A percentile compares a stretch with the other conserved stretches of the same genome.
These are phyloP conservation scores for Colletotrichum orchidophilum DNA, from an alignment of 2,329 filamentous ascomycete species.

Conservation along the genomic window DNA sequence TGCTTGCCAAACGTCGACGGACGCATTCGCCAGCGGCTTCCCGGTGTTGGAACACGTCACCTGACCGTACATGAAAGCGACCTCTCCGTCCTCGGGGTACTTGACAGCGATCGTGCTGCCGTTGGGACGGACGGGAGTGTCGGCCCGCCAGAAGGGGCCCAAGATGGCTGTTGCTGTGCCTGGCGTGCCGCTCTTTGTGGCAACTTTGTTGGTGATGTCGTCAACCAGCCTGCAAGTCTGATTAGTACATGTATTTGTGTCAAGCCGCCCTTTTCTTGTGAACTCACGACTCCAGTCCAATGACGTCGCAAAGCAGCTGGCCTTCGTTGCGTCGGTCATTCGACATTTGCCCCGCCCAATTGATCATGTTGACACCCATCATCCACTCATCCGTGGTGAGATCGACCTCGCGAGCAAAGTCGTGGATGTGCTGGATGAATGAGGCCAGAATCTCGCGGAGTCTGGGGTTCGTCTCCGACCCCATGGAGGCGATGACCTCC, in stretches of 20 bases:
- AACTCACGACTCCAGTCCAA: slow-evolving; percentile 74
- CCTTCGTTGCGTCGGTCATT: slow-evolving; percentile 76
- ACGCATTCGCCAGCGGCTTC: slow-evolving; percentile 70
- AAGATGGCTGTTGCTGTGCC: slow-evolving; percentile 82
- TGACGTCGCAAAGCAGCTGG: slow-evolving; percentile 76
- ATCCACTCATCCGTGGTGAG: slow-evolving; percentile 86
- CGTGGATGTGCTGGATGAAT: slow-evolving; percentile 79
- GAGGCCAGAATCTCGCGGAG: slow-evolving; percentile 73
- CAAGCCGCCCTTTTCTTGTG: background rate
- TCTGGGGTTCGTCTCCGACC: slow-evolving; percentile 74
- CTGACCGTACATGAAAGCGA: slow-evolving; percentile 72
- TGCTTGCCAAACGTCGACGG: slow-evolving; percentile 83
- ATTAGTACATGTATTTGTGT: rapidly evolving
- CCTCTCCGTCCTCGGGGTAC: slow-evolving; percentile 57
- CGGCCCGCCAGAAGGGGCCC: slow-evolving; percentile 83
- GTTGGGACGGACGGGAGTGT: slow-evolving; percentile 76
- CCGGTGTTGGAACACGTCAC: slow-evolving; percentile 67
- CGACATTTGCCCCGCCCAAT: slow-evolving; percentile 74
- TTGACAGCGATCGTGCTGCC: slow-evolving; percentile 72
- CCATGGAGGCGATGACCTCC: slow-evolving; percentile 77
- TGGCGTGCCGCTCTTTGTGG: slow-evolving; percentile 52
- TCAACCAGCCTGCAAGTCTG: slow-evolving; percentile 67
- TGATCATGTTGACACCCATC: slow-evolving; percentile 68
- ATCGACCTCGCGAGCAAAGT: slow-evolving; percentile 82
- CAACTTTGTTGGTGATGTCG: slow-evolving; percentile 79